Evolutionary conservation across 1,139 yeast genomes (phyloP).

Genomic region (Yamadazyma songkhlaensis): DNA sequence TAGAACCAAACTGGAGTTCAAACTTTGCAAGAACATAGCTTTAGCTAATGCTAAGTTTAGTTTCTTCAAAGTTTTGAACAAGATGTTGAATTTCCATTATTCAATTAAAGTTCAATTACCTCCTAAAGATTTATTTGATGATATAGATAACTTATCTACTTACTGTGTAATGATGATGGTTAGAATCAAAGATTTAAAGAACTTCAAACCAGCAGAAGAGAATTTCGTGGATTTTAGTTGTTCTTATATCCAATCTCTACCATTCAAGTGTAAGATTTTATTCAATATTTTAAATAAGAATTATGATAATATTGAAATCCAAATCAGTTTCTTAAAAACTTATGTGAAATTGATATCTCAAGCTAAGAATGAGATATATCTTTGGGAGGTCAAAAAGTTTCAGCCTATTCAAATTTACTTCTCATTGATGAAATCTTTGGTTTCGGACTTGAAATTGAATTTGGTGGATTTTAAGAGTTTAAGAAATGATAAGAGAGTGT

Average conservation of each 20-base stretch:
- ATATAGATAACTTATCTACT: constrained; percentile 5
- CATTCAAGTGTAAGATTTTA: constrained; percentile 9
- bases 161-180: constrained; percentile 8
- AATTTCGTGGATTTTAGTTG: constrained; percentile 6
- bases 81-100: constrained; percentile 1
- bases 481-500: not conserved
- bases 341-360: constrained; percentile 7
- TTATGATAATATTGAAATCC: constrained; percentile 1
- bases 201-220: constrained; percentile 4
- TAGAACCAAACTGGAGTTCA: constrained; percentile 3
- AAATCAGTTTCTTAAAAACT: constrained; percentile 9
- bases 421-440: constrained; percentile 5
- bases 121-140: not conserved
- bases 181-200: constrained; percentile 2
- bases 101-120: not conserved
- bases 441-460: constrained; percentile 5
- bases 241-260: constrained; percentile 8
- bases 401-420: constrained; percentile 11
- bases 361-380: constrained; percentile 7
- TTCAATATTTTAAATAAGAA: constrained; percentile 2
- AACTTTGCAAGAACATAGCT: constrained; percentile 6
- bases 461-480: not conserved
- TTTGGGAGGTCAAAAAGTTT: constrained; percentile 12
- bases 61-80: constrained; percentile 8
- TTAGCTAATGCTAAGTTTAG: constrained; percentile 9